Evolutionary conservation across 306 rosid genomes (phyloP).

Genomic region (Clitoria ternatea): DNA sequence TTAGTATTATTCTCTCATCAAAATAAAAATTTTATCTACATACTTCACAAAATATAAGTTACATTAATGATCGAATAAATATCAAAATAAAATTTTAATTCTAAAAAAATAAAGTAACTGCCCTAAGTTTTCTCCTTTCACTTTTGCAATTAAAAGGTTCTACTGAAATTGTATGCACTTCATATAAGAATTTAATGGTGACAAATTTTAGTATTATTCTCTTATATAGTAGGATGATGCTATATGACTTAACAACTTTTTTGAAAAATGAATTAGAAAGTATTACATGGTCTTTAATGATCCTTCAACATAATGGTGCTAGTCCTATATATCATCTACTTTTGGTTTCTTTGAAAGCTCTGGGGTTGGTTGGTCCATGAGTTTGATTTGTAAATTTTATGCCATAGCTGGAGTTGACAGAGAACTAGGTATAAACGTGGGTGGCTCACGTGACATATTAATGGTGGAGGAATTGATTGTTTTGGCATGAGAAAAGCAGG

Average conservation of each 20-base stretch:
- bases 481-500: background rate
- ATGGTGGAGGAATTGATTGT: slow-evolving; percentile 23
- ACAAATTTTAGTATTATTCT: too few relatives aligned
- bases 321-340: background rate
- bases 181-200: too few relatives aligned
- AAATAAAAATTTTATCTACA: too few relatives aligned
- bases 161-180: too few relatives aligned
- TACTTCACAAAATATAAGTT: too few relatives aligned
- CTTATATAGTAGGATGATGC: too few relatives aligned
- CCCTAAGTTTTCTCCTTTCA: too few relatives aligned
- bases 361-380: background rate
- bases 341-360: background rate
- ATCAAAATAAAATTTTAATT: too few relatives aligned
- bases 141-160: too few relatives aligned
- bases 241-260: background rate
- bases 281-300: background rate
- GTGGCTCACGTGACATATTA: slow-evolving; percentile 22
- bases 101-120: too few relatives aligned
- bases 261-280: background rate
- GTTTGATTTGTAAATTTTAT: background rate
- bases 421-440: background rate
- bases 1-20: too few relatives aligned
- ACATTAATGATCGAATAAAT: too few relatives aligned
- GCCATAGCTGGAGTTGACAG: background rate
- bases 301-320: background rate